Evolutionary conservation across 169 alveolate genomes (phyloP), one percentile per base, ranked within the genome.

Genomic region (Perkinsus olseni): DNA sequence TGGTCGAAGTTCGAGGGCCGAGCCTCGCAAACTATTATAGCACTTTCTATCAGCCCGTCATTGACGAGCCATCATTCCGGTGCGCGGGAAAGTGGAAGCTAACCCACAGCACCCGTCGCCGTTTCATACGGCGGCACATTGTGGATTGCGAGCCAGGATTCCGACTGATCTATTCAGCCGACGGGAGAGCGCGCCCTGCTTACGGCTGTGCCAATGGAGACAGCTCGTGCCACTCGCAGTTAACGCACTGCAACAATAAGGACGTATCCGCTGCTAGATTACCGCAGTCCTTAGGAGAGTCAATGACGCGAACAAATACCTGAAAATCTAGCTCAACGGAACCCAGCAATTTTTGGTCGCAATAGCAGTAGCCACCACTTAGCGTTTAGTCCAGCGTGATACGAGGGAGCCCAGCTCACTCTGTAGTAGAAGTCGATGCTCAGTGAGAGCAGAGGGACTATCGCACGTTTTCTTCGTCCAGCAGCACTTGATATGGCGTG

Each of bases 401-500:
- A n/a, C n/a, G n/a, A n/a, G n/a, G n/a, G n/a, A n/a, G n/a, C n/a
- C n/a, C n/a, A n/a, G n/a, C 50, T 40, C 11, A 40, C 94, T 45
- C 99, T 94, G 39, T 97, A 96, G 95, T 98, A 98, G 93, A 97
- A 98, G 94, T 98, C 99, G 40, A 97, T 98, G 94, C 98, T 96
- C 74, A 95, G 94, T 34, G 97, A 96, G 48, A 97, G 93, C 51
- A 98, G 95, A 10, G 99, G 99, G 74, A 94, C 96, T 31, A 97
- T 96, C 6, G 94, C 96, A 90, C 97, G 96, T 91, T 96, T 96
- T n/a, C 51, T 90, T 38, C 93, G n/a, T 74, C 97, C 97, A 21
- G 98, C 99, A 31, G 97, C 93, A 45, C 95, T 94, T 45, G 96
- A 95, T 8, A 97, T 95, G 51, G 97, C 94, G 92, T 96, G 95